phyloP scores from a whole-genome alignment of 202 grass and related monocot genomes.

The Elaeis oleifera region DNA sequence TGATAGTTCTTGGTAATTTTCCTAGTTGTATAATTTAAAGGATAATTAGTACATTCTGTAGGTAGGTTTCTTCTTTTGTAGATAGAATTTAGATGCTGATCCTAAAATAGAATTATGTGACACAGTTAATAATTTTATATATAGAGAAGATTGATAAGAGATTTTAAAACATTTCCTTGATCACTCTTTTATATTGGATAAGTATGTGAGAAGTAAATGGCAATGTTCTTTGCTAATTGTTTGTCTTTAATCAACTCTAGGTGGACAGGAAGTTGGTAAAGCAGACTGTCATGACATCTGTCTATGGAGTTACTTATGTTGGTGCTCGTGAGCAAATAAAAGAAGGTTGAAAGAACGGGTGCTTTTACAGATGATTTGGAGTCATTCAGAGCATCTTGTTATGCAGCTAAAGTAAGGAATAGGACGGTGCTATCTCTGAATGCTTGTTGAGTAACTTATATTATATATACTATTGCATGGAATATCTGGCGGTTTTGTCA shows the following conservation, averaged over 20 bases:
- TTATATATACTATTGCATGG: no score
- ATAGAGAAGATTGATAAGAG: no score
- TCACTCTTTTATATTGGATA: no score
- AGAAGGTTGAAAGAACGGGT: constrained; percentile 81
- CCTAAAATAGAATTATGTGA: no score
- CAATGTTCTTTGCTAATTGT: not conserved
- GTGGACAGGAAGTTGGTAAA: constrained; percentile 98
- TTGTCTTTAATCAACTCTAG: constrained; percentile 25
- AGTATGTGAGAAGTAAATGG: no score
- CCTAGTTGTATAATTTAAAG: no score
- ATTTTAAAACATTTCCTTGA: no score
- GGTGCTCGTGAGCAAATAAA: constrained; percentile 97
- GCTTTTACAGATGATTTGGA: constrained; percentile 42
- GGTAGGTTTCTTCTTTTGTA: no score
- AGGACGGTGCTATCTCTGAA: not conserved
- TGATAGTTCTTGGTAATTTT: no score
- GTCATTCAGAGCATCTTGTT: constrained; percentile 64
- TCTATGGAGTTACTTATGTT: constrained; percentile 93
- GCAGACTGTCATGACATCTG: constrained; percentile 99
- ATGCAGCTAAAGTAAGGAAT: constrained; percentile 80
- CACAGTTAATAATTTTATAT: no score
- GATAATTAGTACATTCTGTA: no score
- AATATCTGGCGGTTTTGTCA: not conserved
- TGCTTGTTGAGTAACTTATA: not conserved
- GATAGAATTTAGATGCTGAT: no score